phyloP scores from a whole-genome alignment of 2,329 filamentous ascomycete species.

The Ustilaginoidea virens region DNA sequence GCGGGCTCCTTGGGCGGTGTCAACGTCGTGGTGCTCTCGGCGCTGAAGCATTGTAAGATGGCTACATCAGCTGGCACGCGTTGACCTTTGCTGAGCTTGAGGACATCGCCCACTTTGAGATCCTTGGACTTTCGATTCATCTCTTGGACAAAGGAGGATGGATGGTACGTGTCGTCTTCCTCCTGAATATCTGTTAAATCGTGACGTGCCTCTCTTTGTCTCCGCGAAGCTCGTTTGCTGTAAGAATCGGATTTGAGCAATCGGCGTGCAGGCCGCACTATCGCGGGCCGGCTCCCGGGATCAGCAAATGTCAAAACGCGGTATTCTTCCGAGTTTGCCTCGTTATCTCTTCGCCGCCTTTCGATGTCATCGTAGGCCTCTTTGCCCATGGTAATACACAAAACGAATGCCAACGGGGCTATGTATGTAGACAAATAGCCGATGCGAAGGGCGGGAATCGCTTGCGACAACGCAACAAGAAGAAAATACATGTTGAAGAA shows the following conservation, averaged over 20 bases:
- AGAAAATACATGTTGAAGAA: conserved; percentile 99
- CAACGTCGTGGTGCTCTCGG: conserved; percentile 28
- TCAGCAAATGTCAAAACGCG: conserved; percentile 60
- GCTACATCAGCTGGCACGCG: conserved; percentile 89
- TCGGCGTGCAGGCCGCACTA: conserved; percentile 19
- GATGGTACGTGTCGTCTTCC: conserved; percentile 39
- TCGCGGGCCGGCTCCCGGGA: conserved; percentile 23
- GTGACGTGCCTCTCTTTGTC: conserved; percentile 14
- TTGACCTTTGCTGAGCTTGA: conserved; percentile 84
- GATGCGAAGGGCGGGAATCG: conserved; percentile 77
- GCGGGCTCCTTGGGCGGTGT: conserved; percentile 14
- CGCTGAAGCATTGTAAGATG: conserved; percentile 66
- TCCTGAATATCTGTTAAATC: conserved; percentile 50
- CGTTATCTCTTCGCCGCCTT: conserved; percentile 69
- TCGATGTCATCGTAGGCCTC: conserved; percentile 91
- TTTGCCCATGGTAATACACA: conserved; percentile 84
- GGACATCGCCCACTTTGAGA: conserved; percentile 85
- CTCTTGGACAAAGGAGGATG: conserved; percentile 43
- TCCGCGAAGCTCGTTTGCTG: conserved; percentile 15
- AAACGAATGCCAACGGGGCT: conserved; percentile 79
- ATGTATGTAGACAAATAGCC: conserved; percentile 93
- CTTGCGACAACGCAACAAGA: conserved; percentile 84
- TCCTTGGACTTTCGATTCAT: conserved; percentile 70
- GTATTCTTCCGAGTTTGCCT: conserved; percentile 88
- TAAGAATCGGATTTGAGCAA: conserved; percentile 27